Percentiles rank a stretch among this genome's conserved stretches.
phyloP scores from a whole-genome alignment of 208 protist species.

The Crithidia thermophila region DNA sequence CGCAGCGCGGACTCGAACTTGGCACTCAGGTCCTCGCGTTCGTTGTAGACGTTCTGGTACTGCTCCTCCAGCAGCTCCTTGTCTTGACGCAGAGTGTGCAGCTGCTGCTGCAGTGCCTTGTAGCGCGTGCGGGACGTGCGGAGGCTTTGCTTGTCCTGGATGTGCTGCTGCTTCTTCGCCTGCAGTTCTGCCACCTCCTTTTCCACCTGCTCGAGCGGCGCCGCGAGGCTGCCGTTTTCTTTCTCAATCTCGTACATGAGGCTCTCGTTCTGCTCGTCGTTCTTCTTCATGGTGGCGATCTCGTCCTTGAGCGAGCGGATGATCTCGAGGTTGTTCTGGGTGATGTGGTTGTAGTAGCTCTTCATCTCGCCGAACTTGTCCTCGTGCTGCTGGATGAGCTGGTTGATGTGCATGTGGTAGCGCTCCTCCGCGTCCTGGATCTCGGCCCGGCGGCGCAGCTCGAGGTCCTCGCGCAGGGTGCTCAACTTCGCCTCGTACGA shows the following conservation, averaged over 20 bases:
- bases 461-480: constrained; percentile 88
- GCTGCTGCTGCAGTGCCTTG: constrained; percentile 79
- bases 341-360: constrained; percentile 98
- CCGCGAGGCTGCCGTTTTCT: constrained; percentile 95
- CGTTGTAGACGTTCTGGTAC: constrained; percentile 87
- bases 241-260: constrained; percentile 98
- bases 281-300: constrained; percentile 95
- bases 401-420: constrained; percentile 97
- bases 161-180: constrained; percentile 92
- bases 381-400: constrained; percentile 96
- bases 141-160: constrained; percentile 96
- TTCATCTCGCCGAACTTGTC: constrained; percentile 97
- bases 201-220: constrained; percentile 93
- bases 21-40: constrained; percentile 94
- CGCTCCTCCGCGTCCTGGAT: constrained; percentile 96
- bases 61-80: constrained; percentile 90
- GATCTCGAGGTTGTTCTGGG: constrained; percentile 97
- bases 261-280: constrained; percentile 95
- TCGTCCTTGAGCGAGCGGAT: constrained; percentile 97
- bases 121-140: constrained; percentile 79
- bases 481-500: constrained; percentile 93
- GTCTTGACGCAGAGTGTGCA: constrained; percentile 86
- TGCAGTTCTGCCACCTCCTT: constrained; percentile 91
- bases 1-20: constrained; percentile 94
- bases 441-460: constrained; percentile 93